Base-by-base conservation (phyloP, 805 yeast genomes). In the Torulaspora maleeae region DNA sequence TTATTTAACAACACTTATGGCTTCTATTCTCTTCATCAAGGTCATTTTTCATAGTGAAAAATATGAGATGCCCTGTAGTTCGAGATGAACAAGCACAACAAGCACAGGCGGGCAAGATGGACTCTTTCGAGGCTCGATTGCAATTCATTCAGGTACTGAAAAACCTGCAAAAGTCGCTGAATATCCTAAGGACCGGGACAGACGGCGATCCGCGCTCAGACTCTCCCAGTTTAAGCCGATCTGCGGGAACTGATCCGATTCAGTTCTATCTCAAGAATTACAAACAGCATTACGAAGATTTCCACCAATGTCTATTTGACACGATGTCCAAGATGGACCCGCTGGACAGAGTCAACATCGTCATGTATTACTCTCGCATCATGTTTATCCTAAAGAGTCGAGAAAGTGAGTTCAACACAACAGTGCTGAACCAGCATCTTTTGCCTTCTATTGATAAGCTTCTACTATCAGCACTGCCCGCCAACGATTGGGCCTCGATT, bases 111-210 rank as follows among this genome's bases (percentile, higher is more conserved):
- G 16, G 24, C 25, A 37, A 11, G 12, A 87, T 90, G 95, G 96
- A 90, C 61, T 82, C 96, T 1, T 86, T 91, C 63, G 96, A 87
- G 58, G 89, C 90, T 4, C 76, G 91, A 47, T 68, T 87, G 37
- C 84, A 83, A 63, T 83, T 90, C 56, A 73, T 79, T 5, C 86
- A 81, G 54, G 76, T 80, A 36, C 71, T 90, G 44, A 75, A 80
- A 53, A 63, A 73, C 5, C 68, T 91, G 34, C 81, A 79, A 35
- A 90, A 95, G 51, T 60, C 63, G 4, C 34, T 62, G 9, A 48
- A 50, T 36, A 38, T 40, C 11, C 19, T 45, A 3, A 49, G 44
- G 24, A 35, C 90, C 81, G 47, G 78, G 78, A 35, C 66, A 82
- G 33, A 72, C 86, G 48, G 71, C 86, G 35, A 85, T 82, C 50